Conservation (phyloP, 2,329 filamentous ascomycete species). For the Aureobasidium uvarum region DNA sequence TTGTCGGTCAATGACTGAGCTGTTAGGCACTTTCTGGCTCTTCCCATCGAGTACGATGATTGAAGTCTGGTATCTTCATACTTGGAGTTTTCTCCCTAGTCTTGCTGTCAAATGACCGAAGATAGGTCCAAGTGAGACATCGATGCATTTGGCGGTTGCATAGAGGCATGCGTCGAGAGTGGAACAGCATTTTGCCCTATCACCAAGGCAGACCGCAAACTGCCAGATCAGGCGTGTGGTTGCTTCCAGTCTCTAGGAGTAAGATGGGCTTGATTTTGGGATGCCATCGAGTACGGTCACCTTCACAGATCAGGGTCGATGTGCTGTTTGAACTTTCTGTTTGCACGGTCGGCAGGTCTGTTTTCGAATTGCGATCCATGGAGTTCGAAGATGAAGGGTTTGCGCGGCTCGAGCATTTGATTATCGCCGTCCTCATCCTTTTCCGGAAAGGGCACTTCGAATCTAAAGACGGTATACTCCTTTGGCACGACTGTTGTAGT, state of each 20-base stretch:
- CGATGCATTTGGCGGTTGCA: neutral
- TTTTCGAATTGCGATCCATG: constrained; percentile 84
- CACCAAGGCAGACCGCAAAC: too few relatives aligned
- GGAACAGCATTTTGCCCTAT: too few relatives aligned
- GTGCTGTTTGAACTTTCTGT: constrained; percentile 87
- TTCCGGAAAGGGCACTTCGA: constrained; percentile 60
- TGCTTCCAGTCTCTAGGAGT: neutral
- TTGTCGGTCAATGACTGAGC: too few relatives aligned
- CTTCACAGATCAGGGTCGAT: constrained; percentile 70
- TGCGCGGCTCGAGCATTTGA: constrained; percentile 34
- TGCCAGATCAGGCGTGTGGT: too few relatives aligned
- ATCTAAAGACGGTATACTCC: constrained; percentile 80
- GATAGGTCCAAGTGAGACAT: too few relatives aligned
- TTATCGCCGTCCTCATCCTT: constrained; percentile 31
- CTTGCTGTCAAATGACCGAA: too few relatives aligned
- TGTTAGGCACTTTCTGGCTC: neutral
- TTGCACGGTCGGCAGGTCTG: constrained; percentile 78
- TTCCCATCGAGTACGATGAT: too few relatives aligned
- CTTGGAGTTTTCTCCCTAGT: neutral
- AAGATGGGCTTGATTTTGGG: neutral
- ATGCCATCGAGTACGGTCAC: too few relatives aligned
- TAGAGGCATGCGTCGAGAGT: too few relatives aligned
- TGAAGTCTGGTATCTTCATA: neutral
- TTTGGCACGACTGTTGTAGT: constrained; percentile 70
- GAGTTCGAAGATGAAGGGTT: constrained; percentile 73